Evolutionary conservation across 805 yeast species (phyloP).

Genomic region (Clavispora asparagi): DNA sequence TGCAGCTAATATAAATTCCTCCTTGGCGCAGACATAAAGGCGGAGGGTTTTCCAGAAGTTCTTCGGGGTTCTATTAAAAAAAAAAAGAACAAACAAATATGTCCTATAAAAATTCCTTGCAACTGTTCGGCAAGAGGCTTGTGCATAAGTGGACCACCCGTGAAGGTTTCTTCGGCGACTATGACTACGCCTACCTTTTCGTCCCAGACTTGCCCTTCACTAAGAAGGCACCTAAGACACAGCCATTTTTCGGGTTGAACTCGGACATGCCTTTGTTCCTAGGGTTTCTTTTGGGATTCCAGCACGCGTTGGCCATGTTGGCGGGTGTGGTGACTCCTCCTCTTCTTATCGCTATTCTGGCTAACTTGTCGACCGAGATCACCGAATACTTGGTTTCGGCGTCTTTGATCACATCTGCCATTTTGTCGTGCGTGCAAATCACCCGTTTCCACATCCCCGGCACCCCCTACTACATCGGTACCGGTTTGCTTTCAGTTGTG

Average conservation of each 20-base stretch:
- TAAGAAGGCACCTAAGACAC: constrained; percentile 42
- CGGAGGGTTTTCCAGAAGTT: neutral
- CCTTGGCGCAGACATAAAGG: neutral
- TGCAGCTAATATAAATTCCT: neutral
- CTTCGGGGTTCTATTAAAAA: neutral
- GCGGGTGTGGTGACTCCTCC: constrained; percentile 91
- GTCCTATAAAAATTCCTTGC: neutral
- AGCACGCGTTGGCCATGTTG: constrained; percentile 84
- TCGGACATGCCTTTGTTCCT: constrained; percentile 77
- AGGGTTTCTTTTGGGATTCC: constrained; percentile 76
- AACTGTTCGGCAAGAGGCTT: constrained; percentile 14
- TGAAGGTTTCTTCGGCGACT: constrained; percentile 83
- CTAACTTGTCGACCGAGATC: constrained; percentile 46
- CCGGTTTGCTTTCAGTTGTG: constrained; percentile 84
- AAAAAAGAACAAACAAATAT: no score
- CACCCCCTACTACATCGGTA: constrained; percentile 76
- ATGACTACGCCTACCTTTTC: constrained; percentile 75
- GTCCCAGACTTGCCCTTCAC: constrained; percentile 74
- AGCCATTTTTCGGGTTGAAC: constrained; percentile 80
- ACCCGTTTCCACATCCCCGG: constrained; percentile 71
- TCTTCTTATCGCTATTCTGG: constrained; percentile 58
- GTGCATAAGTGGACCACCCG: constrained; percentile 56
- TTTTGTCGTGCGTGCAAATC: constrained; percentile 70
- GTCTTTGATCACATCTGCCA: constrained; percentile 35
- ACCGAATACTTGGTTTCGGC: constrained; percentile 34